Base-by-base conservation (phyloP, 2,329 filamentous ascomycete genomes). In the Xylaria sp. region DNA sequence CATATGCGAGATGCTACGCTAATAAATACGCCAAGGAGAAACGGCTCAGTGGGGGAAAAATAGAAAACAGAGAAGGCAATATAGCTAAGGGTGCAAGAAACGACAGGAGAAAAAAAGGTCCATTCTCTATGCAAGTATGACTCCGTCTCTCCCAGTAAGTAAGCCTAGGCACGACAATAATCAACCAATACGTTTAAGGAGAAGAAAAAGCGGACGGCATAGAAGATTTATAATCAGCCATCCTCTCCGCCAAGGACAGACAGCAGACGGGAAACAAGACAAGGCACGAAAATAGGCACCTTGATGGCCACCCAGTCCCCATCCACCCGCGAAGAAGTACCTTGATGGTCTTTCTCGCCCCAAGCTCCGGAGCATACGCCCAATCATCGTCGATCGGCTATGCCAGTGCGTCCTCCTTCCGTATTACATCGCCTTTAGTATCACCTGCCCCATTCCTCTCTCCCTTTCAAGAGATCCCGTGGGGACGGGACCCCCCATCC, bases 231-330 rank as follows among this genome's bases (percentile, higher is more conserved):
- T 67, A 67, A 67, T 58, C 56, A 20, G 11, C 20, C 29, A 10
- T 22, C 31, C n/a, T 33, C 31, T 45, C 38, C 45, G 59, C 66
- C 58, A 59, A 66, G 66, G 42, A 54, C n/a, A 39, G 36, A 15
- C 45, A 31, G n/a, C n/a, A 31, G 17, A 17, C 17, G 20, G 47
- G 17, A n/a, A 38, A 56, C 44, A 36, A 53, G 57, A 31, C 55
- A 3, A 45, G 45, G 45, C 13, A n/a, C n/a, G 31, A 27, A 49
- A 66, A 62, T 44, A 54, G 53, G 39, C 56, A 69, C 67, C 63
- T 67, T 67, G 67, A 61, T 69, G 67, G 64, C n/a, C 64, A 62
- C 54, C 25, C 50, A 36, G 49, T 45, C 39, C 11, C 15, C 49
- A 53, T 42, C 27, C 58, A 45, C 15, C 38, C 31, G n/a, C 4